Conservation (phyloP, 176 grass and related monocot genomes). For the Rhynchospora tenuis region DNA sequence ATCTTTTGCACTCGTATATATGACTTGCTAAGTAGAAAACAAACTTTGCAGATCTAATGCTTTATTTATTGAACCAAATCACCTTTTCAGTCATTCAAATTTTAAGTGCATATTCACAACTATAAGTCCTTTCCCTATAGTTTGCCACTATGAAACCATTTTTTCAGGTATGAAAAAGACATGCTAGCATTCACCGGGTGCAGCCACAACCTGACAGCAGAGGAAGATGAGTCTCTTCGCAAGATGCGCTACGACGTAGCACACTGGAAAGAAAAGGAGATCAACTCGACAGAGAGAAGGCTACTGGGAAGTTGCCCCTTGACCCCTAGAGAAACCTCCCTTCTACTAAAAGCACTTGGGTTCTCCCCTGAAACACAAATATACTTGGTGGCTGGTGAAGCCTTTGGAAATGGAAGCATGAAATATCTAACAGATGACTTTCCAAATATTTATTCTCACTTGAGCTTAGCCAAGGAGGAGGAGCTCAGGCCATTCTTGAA, state of each 20-base stretch:
- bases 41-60: not conserved
- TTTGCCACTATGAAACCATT: not conserved
- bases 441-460: conserved; percentile 83
- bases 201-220: conserved; percentile 56
- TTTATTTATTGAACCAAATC: not conserved
- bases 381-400: conserved; percentile 91
- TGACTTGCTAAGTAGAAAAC: not conserved
- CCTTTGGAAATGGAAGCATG: conserved; percentile 95
- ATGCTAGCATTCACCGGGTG: conserved; percentile 99
- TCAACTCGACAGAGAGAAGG: conserved; percentile 83
- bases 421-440: conserved; percentile 60
- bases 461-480: conserved; percentile 59
- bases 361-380: conserved; percentile 63
- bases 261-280: conserved; percentile 99
- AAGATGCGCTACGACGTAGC: conserved; percentile 86
- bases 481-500: conserved; percentile 71
- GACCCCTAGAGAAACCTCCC: conserved; percentile 87
- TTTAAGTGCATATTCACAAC: not conserved
- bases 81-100: not conserved
- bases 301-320: conserved; percentile 77
- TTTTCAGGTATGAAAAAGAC: conserved; percentile 93
- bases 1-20: not conserved
- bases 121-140: not conserved
- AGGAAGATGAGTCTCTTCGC: conserved; percentile 66
- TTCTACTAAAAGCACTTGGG: conserved; percentile 78